Base-by-base conservation (phyloP, 371 early-diverging fungal species). In the Mortierella sp. region DNA sequence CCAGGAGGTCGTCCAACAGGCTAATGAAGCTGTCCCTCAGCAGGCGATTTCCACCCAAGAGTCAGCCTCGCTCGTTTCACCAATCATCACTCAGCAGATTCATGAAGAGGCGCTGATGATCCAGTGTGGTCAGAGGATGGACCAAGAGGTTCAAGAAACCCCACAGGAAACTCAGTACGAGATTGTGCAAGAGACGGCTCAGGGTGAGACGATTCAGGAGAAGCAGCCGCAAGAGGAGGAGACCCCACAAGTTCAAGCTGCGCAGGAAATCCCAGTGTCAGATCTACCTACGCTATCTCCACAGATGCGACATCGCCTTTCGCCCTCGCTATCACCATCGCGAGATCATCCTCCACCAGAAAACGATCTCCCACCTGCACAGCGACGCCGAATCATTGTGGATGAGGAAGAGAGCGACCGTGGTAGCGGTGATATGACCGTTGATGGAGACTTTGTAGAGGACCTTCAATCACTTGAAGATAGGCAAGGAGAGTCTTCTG, bases 261-360 rank as follows among this genome's bases (percentile, higher is more conserved):
- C 18, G 2, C 35, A 65, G 18, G 38, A 38, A 41, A 65, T 65
- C 8, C 24, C 68, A 38, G 11, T 38, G 41, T 35, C 68, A 2
- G 41, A 38, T 4, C 24, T 65, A 8, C 24, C 68, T 7, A 65
- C 68, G 21, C 21, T 65, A 10, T 65, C 68, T 35, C 68, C 68
- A 10, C 38, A 38, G 3, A 38, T 24, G 18, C 38, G 41, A 35
- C 68, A 38, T 38, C 38, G 10, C 24, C 68, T 65, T 35, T 16
- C 63, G 18, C 18, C 18, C 18, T 63, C 63, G 2, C 18, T 35
- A 16, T 63, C 63, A 6, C 18, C 63, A 16, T 18, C 35, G 32
- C 63, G 63, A 63, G 63, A 18, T 18, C 63, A n/a, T 12, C 46
- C 71, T 3, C 27, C 71, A n/a, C 71, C 71, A 18, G 49, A 73